Percentiles rank a stretch among this genome's conserved stretches.
phyloP scores from a whole-genome alignment of 345 rosid species.

The Ceriops zippeliana region DNA sequence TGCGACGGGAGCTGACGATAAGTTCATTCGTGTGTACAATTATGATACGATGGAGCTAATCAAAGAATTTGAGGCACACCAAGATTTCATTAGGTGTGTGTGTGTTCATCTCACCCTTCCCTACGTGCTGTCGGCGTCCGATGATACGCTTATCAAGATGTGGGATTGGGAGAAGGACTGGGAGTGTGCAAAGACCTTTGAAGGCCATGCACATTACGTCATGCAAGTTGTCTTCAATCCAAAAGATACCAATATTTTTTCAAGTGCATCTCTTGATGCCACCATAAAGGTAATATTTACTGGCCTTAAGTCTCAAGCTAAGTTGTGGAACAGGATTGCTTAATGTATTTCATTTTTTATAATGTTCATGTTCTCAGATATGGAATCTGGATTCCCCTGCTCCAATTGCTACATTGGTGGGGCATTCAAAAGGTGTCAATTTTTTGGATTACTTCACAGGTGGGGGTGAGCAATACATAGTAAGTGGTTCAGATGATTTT shows the following conservation, averaged over 20 bases:
- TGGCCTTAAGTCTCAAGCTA: not conserved
- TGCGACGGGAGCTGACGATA: slow-evolving; percentile 36
- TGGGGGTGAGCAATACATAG: slow-evolving; percentile 13
- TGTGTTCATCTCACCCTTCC: slow-evolving; percentile 32
- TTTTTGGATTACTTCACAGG: slow-evolving; percentile 17
- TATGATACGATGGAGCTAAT: slow-evolving; percentile 29
- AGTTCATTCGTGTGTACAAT: slow-evolving; percentile 27
- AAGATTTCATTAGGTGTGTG: slow-evolving; percentile 32
- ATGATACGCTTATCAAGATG: slow-evolving; percentile 32
- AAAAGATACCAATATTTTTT: slow-evolving; percentile 15
- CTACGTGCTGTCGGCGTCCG: slow-evolving; percentile 31
- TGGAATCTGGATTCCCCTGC: slow-evolving; percentile 36
- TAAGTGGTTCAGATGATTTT: slow-evolving; percentile 38
- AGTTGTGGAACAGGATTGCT: not conserved
- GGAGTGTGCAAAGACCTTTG: slow-evolving; percentile 26
- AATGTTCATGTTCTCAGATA: slow-evolving; percentile 14
- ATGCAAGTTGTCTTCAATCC: slow-evolving; percentile 33
- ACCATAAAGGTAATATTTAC: slow-evolving; percentile 23
- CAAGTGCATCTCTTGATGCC: slow-evolving; percentile 40
- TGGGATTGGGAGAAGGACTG: slow-evolving; percentile 53
- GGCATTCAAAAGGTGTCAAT: slow-evolving; percentile 33
- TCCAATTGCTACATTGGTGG: slow-evolving; percentile 20
- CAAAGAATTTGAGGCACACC: slow-evolving; percentile 36
- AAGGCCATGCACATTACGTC: slow-evolving; percentile 44
- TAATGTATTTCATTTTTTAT: not conserved